phyloP scores from a whole-genome alignment of 805 yeast genomes.

The Saturnispora galanensis region DNA sequence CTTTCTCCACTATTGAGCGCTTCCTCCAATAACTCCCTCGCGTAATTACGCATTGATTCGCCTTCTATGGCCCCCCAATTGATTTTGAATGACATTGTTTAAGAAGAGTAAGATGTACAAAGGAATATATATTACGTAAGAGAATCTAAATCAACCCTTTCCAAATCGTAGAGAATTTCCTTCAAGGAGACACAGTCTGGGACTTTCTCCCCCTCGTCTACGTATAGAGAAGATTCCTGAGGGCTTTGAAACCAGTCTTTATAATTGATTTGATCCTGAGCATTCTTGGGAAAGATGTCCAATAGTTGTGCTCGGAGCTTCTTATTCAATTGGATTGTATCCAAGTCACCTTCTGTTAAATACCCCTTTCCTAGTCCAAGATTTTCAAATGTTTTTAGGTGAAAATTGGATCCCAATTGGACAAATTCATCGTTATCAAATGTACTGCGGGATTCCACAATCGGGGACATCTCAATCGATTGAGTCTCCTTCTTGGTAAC shows the following conservation, averaged over 20 bases:
- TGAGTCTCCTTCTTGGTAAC: slow-evolving; percentile 1
- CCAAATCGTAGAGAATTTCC: slow-evolving; percentile 4
- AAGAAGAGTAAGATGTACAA: background rate
- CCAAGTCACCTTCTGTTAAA: slow-evolving; percentile 31
- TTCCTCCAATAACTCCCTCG: slow-evolving; percentile 55
- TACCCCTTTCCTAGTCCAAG: slow-evolving; percentile 31
- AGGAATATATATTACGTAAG: background rate
- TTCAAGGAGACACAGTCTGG: background rate
- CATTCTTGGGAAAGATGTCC: slow-evolving; percentile 1
- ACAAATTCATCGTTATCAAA: slow-evolving; percentile 23
- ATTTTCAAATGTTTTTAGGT: slow-evolving; percentile 29
- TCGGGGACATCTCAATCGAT: slow-evolving; percentile 6
- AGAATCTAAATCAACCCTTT: slow-evolving; percentile 4
- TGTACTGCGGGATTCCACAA: slow-evolving; percentile 2
- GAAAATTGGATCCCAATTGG: slow-evolving; percentile 31
- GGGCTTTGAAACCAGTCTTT: slow-evolving; percentile 13
- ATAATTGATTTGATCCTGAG: slow-evolving; percentile 11
- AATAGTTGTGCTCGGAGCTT: background rate
- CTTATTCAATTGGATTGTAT: slow-evolving; percentile 21
- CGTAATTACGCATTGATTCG: slow-evolving; percentile 51
- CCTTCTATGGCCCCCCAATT: slow-evolving; percentile 70
- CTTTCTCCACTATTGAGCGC: slow-evolving; percentile 66
- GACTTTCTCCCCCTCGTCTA: background rate
- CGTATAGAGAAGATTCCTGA: background rate
- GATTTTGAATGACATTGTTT: slow-evolving; percentile 62